These are phyloP conservation scores for Lentinula guzmanii DNA, from an alignment of 768 basidiomycete species.

Conservation along the genomic window DNA sequence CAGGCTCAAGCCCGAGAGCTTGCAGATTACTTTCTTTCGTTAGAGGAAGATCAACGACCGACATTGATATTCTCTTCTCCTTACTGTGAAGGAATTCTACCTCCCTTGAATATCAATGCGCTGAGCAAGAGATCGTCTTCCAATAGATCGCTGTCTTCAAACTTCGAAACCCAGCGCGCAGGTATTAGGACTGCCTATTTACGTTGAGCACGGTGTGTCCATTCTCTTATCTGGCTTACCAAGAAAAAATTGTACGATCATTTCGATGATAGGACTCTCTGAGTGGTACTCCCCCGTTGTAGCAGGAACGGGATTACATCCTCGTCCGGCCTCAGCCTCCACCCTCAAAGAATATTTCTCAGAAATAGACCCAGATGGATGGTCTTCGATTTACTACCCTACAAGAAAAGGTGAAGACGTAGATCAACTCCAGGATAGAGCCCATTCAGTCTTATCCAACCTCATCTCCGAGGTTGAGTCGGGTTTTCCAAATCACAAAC, in stretches of 20 bases:
- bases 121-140: not conserved
- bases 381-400: slow-evolving; percentile 63
- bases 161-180: slow-evolving; percentile 62
- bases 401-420: slow-evolving; percentile 71
- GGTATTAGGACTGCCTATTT: slow-evolving; percentile 62
- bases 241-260: not conserved
- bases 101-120: not conserved
- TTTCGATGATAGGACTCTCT: slow-evolving; percentile 41
- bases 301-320: slow-evolving; percentile 67
- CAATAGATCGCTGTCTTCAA: slow-evolving; percentile 79
- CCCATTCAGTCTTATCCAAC: slow-evolving; percentile 40
- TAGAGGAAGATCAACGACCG: slow-evolving; percentile 33
- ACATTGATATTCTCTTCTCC: slow-evolving; percentile 54
- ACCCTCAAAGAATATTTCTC: slow-evolving; percentile 51
- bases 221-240: not conserved
- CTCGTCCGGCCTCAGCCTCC: slow-evolving; percentile 57
- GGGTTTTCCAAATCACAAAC: slow-evolving; percentile 37
- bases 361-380: slow-evolving; percentile 52
- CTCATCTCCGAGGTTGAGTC: slow-evolving; percentile 49
- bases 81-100: slow-evolving; percentile 50
- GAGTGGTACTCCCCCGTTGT: slow-evolving; percentile 78
- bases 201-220: slow-evolving; percentile 67
- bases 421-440: slow-evolving; percentile 54
- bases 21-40: slow-evolving; percentile 35
- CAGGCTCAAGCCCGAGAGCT: slow-evolving; percentile 48